Evolutionary conservation across 495 filamentous ascomycete species (phyloP), one percentile per base, ranked within the genome.

Genomic region (Penicillium verhagenii): DNA sequence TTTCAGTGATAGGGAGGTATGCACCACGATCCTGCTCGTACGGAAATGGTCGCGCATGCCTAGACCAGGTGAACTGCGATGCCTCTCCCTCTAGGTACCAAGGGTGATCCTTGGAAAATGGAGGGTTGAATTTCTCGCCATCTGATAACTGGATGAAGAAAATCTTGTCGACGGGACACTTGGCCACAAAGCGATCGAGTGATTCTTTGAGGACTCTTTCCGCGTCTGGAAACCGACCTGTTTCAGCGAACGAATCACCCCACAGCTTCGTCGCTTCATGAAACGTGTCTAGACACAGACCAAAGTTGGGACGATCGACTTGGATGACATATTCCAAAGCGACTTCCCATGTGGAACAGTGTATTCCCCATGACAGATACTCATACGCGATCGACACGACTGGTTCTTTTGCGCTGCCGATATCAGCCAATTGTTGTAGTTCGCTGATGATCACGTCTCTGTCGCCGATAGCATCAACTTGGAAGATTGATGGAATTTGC

Each of bases 141-240:
- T 92, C 87, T 2, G 86, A 87, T 7, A 91, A 72, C 68, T 91
- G 88, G 6, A 91, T 75, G 53, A 84, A 90, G 64, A 89, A 89
- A 0, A 92, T 72, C 70, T 89, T 91, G 14, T 74, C 67, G 6
- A 83, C 59, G 23, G 86, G 81, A 28, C 88, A 76, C 1, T 68
- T 64, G 0, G 62, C 47, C 0, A 83, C 64, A 45, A 90, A 76
- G 28, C 76, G 69, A 14, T 66, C 60, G n/a, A 92, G 69, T 2
- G 83, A 85, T 6, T 71, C 71, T 13, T 64, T 63, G 14, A 89
- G 71, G 3, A 72, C 72, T 14, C 65, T 64, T 3, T 85, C 81
- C 6, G 81, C 84, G 46, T 86, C 69, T 8, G 72, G 62, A 0
- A 74, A 79, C 26, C 70, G 69, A 0, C 88, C 85, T 0, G 74